phyloP scores from a whole-genome alignment of 179 eudicot species.

The Heliamphora pulchella region DNA sequence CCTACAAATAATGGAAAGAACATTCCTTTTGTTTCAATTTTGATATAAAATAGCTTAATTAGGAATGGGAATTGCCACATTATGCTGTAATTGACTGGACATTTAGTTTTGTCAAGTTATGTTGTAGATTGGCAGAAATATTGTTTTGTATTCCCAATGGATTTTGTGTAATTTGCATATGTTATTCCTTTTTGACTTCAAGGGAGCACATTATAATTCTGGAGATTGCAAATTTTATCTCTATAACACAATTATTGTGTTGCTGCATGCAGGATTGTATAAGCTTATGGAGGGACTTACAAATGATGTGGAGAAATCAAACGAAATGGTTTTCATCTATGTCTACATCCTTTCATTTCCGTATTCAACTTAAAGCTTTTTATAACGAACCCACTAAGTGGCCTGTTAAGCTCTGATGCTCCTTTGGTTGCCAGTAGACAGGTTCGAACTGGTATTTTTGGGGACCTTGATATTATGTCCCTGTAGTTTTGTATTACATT shows the following conservation, averaged over 20 bases:
- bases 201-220: not conserved
- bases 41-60: not conserved
- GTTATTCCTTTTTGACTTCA: not conserved
- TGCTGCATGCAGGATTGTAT: constrained; percentile 52
- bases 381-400: not conserved
- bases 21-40: not conserved
- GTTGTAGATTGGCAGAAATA: not conserved
- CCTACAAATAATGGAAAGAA: not conserved
- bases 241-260: not conserved
- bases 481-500: not conserved
- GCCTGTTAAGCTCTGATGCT: constrained; percentile 1
- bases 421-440: constrained; percentile 7
- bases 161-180: not conserved
- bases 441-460: not conserved
- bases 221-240: constrained; percentile 3
- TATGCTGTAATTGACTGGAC: not conserved
- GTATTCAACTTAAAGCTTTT: not conserved
- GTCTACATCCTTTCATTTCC: constrained; percentile 1
- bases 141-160: not conserved
- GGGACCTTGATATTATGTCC: not conserved
- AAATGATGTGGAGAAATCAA: constrained; percentile 79
- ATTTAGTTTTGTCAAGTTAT: not conserved
- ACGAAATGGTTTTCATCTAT: constrained; percentile 60
- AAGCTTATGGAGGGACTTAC: constrained; percentile 72
- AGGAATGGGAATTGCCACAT: not conserved